These are phyloP conservation scores for Ogataea sp. DNA, from an alignment of 805 yeast species.

Conservation along the genomic window DNA sequence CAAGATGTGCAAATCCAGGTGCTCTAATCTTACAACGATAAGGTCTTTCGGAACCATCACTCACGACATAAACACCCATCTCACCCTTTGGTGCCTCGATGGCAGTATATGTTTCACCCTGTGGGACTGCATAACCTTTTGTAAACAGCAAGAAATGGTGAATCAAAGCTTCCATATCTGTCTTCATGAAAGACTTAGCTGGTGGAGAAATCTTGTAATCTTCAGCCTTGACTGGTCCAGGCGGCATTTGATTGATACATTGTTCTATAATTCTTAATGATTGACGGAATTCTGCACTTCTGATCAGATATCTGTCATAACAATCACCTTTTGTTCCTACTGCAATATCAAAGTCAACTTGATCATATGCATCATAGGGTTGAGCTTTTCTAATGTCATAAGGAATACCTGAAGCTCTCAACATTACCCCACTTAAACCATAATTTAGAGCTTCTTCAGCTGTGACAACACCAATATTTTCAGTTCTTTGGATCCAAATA, in stretches of 20 bases:
- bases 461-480: slow-evolving; percentile 69
- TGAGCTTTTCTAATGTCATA: slow-evolving; percentile 79
- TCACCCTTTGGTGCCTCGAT: slow-evolving; percentile 95
- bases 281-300: slow-evolving; percentile 92
- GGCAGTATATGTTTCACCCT: slow-evolving; percentile 85
- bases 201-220: slow-evolving; percentile 83
- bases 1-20: slow-evolving; percentile 90
- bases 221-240: slow-evolving; percentile 87
- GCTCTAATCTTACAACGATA: slow-evolving; percentile 90
- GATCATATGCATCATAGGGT: slow-evolving; percentile 86
- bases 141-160: slow-evolving; percentile 85
- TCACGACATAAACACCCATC: slow-evolving; percentile 84
- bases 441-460: slow-evolving; percentile 85
- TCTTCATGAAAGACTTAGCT: slow-evolving; percentile 74
- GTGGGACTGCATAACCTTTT: slow-evolving; percentile 83
- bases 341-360: slow-evolving; percentile 79
- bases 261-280: slow-evolving; percentile 83
- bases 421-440: slow-evolving; percentile 79
- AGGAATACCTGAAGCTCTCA: slow-evolving; percentile 86
- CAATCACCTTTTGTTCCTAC: slow-evolving; percentile 88
- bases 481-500: slow-evolving; percentile 85
- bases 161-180: slow-evolving; percentile 87
- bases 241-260: slow-evolving; percentile 86
- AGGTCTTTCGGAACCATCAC: slow-evolving; percentile 87
- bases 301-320: slow-evolving; percentile 78